Base-by-base conservation (phyloP, 352 stramenopile genomes). In the Saprolegnia parasitica region DNA sequence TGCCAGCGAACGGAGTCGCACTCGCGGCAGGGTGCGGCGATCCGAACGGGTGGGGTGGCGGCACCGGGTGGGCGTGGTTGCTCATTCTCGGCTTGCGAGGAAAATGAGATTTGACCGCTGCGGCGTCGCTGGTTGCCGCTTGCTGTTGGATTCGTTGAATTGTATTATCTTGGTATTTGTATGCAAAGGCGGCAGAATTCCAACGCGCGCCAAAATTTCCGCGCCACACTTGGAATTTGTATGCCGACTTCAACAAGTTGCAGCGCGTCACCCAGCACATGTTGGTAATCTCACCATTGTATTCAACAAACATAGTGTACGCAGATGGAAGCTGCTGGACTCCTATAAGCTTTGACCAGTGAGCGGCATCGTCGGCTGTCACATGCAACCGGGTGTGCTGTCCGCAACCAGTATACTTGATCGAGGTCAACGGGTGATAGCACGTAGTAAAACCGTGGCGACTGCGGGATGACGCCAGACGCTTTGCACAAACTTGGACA, bases 101-200 rank as follows among this genome's bases (percentile, higher is more conserved):
- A 60, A 60, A 60, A 26, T 24, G 52, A 60, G n/a, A 60, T 60
- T 18, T 60, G 52, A 60, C 24, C 24, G 20, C 35, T 24, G 2
- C 52, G 11, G 52, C 52, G 24, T 60, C 11, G n/a, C 35, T 60
- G 11, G 52, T 60, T 35, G 20, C 16, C 52, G 24, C 11, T 60
- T 60, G 24, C 11, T 4, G 3, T 60, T 60, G 23, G 8, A 58
- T 39, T 16, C 8, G 15, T 16, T 58, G 52, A 39, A 29, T 42
- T 60, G 13, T 60, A 42, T 60, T 60, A 60, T 60, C 52, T 60
- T 60, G 13, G 11, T 60, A 3, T 42, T 60, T 60, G 24, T 60
- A 60, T 60, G 24, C 16, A 1, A 24, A 9, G 4, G 20, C 11
- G 1, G 8, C 42, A 15, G 42, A 49, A 49, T 49, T 11, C 42